These are phyloP conservation scores for Heimioporus sp. DNA, from an alignment of 768 basidiomycete species.

Conservation along the genomic window DNA sequence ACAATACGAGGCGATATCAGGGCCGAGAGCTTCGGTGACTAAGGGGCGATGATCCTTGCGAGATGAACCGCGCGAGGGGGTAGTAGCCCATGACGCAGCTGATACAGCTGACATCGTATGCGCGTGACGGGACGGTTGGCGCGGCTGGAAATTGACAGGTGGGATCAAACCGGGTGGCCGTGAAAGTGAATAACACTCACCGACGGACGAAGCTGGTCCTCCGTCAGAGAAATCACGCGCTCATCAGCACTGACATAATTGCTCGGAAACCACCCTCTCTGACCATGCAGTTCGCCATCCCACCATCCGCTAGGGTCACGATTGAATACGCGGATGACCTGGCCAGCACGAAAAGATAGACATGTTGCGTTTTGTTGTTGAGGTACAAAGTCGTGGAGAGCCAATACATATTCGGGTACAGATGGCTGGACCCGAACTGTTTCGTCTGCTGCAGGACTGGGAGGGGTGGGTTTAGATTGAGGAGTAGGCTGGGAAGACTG, in stretches of 20 bases:
- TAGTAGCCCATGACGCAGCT: constrained; percentile 52
- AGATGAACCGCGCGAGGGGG: constrained; percentile 38
- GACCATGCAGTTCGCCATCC: constrained; percentile 91
- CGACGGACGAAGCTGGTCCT: constrained; percentile 50
- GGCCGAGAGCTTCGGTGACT: constrained; percentile 42
- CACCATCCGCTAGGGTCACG: constrained; percentile 93
- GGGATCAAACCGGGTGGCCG: neutral
- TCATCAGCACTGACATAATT: constrained; percentile 84
- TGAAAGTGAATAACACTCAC: constrained; percentile 32
- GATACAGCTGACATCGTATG: constrained; percentile 53
- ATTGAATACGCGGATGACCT: constrained; percentile 89
- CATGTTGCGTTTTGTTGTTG: constrained; percentile 73
- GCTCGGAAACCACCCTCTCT: constrained; percentile 97
- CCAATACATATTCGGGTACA: constrained; percentile 73
- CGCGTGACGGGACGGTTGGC: constrained; percentile 42
- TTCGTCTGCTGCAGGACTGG: constrained; percentile 46
- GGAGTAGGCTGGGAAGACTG: constrained; percentile 25
- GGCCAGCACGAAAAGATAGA: constrained; percentile 85
- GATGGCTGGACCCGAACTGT: constrained; percentile 39
- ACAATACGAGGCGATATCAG: constrained; percentile 61
- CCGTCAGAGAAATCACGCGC: constrained; percentile 47
- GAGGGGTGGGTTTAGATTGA: constrained; percentile 33
- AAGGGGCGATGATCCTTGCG: constrained; percentile 44
- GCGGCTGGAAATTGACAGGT: constrained; percentile 20
- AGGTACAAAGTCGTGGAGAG: constrained; percentile 89